Evolutionary conservation across 345 rosid species (phyloP), one percentile per base, ranked within the genome.

Genomic region (Eucalyptus polyanthemos): DNA sequence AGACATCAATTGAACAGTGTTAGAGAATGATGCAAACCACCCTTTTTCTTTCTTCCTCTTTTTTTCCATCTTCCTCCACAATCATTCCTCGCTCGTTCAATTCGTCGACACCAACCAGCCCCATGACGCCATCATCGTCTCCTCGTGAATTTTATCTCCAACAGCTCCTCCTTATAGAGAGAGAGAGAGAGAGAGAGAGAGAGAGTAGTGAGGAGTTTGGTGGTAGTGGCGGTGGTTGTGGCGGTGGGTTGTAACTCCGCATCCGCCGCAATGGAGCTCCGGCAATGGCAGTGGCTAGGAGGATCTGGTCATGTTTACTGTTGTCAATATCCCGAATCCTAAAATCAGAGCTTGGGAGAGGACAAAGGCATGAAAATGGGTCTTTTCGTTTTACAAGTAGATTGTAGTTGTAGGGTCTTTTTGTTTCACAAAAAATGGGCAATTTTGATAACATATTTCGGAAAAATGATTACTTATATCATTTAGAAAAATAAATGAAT

Each of bases 341-440:
- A 13, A 60, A 60, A 1, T 12, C 16, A 60, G 15, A 60, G 69
- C 15, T 27, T 27, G 16, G 69, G 31, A 60, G 69, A 27, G 69
- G 69, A 60, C 14, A 27, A 11, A 27, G 69, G 31, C 69, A 27
- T 60, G 13, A 44, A n/a, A n/a, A n/a, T n/a, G n/a, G n/a, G n/a
- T n/a, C n/a, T n/a, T n/a, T n/a, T n/a, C n/a, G n/a, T n/a, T n/a
- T n/a, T 42, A 8, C 58, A 53, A 53, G 24, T 53, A 53, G 58
- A 53, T 19, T 8, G 24, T 4, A 53, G 58, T 53, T 19, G 24
- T 53, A 0, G 25, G 24, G 58, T 19, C 2, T 53, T 53, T 53
- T 19, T 0, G 2, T 53, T 53, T 19, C 2, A 0, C 0, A 19
- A 0, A 53, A 19, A 53, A 53, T 19, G 0, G 0, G 56, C 19